Base-by-base conservation (phyloP, 2,329 filamentous ascomycete genomes). In the Fusarium sulawesiense region DNA sequence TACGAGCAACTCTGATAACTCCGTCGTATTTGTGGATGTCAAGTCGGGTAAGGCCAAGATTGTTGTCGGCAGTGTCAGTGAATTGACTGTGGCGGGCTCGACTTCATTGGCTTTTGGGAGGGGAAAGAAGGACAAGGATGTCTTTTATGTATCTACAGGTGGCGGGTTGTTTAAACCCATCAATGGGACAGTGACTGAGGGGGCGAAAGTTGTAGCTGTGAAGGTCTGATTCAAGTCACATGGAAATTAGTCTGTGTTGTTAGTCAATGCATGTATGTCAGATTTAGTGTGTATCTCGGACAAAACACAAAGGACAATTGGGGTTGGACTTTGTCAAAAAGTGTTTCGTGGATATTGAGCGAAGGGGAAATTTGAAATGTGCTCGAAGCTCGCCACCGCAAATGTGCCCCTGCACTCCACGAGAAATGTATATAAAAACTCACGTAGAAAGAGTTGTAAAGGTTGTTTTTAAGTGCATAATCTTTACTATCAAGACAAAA, bases 1-100 rank as follows among this genome's bases (percentile, higher is more conserved):
- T 0, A 29, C 71, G 1, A 75, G 48, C 20, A 76, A 75, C 47
- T 56, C 68, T 29, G 72, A 73, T 18, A 73, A 75, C 54, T 66
- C 64, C 0, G 23, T 76, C 14, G 57, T 71, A 6, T 66, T 62
- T 42, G n/a, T 73, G 1, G 46, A 75, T 12, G 18, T 21, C 12
- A 49, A 66, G 16, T 49, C 70, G 8, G 58, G 66, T 0, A 61
- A 68, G 25, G 61, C 50, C 32, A 61, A 65, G 44, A 64, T 58
- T 16, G 69, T 71, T 1, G 66, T 62, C 13, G 73, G 72, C 1
- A 56, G 58, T 11, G n/a, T 54, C 2, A 30, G 47, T 4, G 40
- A 60, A 3, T 29, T 75, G 62, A 73, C 68, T 0, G 71, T 75
- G 18, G 71, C 73, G 10, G 73, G 73, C 16, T 68, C 60, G 8